A percentile compares a stretch with the other conserved stretches of the same genome.
phyloP scores from a whole-genome alignment of 768 basidiomycete species.

The Infundibulicybe gibba region DNA sequence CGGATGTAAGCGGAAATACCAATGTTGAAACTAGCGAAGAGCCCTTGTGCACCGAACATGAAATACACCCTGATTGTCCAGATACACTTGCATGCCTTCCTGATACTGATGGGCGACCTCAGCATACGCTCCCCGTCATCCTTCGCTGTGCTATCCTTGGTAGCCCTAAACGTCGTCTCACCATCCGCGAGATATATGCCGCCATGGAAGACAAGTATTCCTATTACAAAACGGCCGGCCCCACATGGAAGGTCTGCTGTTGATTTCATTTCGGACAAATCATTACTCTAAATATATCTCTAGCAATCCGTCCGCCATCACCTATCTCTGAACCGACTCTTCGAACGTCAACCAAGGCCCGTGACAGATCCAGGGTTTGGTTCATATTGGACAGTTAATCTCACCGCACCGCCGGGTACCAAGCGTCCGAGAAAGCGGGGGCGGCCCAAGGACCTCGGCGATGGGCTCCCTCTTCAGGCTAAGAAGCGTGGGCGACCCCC shows the following conservation, averaged over 20 bases:
- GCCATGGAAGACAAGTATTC: conserved; percentile 85
- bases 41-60: conserved; percentile 29
- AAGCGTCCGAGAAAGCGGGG: conserved; percentile 84
- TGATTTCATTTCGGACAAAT: conserved; percentile 1
- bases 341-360: conserved; percentile 78
- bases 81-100: conserved; percentile 75
- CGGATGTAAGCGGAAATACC: conserved; percentile 25
- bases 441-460: conserved; percentile 46
- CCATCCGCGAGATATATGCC: conserved; percentile 82
- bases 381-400: conserved; percentile 89
- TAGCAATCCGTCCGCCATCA: conserved; percentile 90
- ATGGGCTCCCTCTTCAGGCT: conserved; percentile 15
- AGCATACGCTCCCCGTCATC: conserved; percentile 83
- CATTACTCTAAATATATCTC: conserved; percentile 7
- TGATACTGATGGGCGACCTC: conserved; percentile 74
- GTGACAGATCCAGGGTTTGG: conserved; percentile 85
- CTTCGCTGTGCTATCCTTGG: conserved; percentile 82
- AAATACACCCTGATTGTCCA: conserved; percentile 73
- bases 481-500: conserved; percentile 40
- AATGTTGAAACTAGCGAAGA: conserved; percentile 22
- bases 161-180: conserved; percentile 68
- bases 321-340: conserved; percentile 76
- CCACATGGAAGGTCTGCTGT: conserved; percentile 75
- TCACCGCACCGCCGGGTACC: conserved; percentile 79
- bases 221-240: conserved; percentile 76